Evolutionary conservation across 176 grass and related monocot species (phyloP).

Genomic region (Eragrostis nindensis): DNA sequence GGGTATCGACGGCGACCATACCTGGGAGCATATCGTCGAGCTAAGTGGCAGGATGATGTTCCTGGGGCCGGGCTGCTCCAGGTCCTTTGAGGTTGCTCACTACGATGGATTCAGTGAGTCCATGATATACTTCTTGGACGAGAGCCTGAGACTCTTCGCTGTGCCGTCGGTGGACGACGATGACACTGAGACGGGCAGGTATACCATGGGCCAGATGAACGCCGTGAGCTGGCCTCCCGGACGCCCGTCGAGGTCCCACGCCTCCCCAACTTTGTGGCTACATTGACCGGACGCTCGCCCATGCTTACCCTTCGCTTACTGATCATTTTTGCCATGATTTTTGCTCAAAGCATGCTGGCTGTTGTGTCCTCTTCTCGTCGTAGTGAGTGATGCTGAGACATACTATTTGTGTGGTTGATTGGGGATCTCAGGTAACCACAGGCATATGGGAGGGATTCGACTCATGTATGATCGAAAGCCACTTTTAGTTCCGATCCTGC

Average conservation of each 20-base stretch:
- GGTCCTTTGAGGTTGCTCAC: constrained; percentile 32
- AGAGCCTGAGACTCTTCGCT: neutral
- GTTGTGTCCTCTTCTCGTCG: no score
- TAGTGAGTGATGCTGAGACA: neutral
- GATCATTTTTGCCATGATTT: neutral
- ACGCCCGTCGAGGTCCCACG: constrained; percentile 18
- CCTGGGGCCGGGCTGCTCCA: constrained; percentile 49
- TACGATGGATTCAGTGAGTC: constrained; percentile 34
- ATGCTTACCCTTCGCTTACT: constrained; percentile 10
- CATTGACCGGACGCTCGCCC: constrained; percentile 32
- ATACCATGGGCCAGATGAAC: neutral
- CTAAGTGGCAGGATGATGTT: constrained; percentile 48
- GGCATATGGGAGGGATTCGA: neutral
- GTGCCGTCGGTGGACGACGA: neutral
- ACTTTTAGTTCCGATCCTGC: neutral
- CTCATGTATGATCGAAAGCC: no score
- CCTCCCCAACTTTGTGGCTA: constrained; percentile 50
- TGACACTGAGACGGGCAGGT: constrained; percentile 52
- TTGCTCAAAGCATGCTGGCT: neutral
- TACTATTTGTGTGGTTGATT: no score
- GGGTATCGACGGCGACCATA: no score
- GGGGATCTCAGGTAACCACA: neutral
- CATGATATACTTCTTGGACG: constrained; percentile 49
- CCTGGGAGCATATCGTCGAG: neutral
- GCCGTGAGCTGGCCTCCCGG: constrained; percentile 19